Evolutionary conservation across 306 rosid species (phyloP), one percentile per base, ranked within the genome.

Genomic region (Coriaria nepalensis): DNA sequence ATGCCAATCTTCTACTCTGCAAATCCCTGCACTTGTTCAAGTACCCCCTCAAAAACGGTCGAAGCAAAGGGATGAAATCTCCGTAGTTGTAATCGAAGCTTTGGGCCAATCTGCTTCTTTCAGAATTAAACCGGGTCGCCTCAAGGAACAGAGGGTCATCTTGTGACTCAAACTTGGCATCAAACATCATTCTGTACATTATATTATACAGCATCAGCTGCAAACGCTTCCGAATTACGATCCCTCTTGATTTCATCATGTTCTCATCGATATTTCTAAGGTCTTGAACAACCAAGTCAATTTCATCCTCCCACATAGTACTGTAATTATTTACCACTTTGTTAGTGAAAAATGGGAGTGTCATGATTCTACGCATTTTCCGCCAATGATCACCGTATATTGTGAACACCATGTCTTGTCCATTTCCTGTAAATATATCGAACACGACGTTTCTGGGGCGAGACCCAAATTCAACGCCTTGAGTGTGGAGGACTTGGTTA

Each of bases 181-280:
- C 83, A 56, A 86, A 86, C 93, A 86, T 86, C 93, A 86, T 86
- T 49, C 88, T 51, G 43, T 86, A 86, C 93, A 81, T 78, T 59
- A 81, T 72, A 35, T 86, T 86, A 49, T 86, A 86, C 35, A 86
- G 15, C 93, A 81, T 86, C 54, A 81, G 9, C 20, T 81, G 88
- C 50, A 86, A 62, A 0, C 93, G 54, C 61, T 53, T 86, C 59
- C 93, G 74, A 5, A 86, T 63, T 11, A 86, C 83, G 2, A 76
- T 67, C 40, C 96, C 93, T 57, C 56, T 53, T 1, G 50, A 74
- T 45, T 48, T 66, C 49, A 68, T 83, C 10, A 4, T 36, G 12
- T 68, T 74, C 2, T 76, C n/a, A n/a, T n/a, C n/a, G n/a, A n/a
- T 63, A 0, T 20, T 59, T 0, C 20, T 63, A 7, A 86, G 73